Percentiles rank a stretch among this genome's conserved stretches.
phyloP scores from a whole-genome alignment of 129 eudicot species.

The Flaveria bidentis region DNA sequence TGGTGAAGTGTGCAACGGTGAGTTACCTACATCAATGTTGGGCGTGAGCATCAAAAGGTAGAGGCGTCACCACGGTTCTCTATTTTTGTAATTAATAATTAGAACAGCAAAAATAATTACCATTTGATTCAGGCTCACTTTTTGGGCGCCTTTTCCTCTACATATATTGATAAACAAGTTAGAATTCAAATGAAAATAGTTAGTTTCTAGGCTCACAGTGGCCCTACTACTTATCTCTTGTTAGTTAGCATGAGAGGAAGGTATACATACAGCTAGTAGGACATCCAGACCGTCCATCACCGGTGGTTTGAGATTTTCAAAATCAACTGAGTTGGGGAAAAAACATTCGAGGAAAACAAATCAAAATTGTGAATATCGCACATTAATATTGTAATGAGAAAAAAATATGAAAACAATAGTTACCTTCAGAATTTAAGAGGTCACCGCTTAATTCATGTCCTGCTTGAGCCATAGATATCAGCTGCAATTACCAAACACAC shows the following conservation, averaged over 20 bases:
- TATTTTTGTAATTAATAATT: background rate
- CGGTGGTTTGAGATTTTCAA: constrained; percentile 77
- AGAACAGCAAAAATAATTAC: constrained; percentile 36
- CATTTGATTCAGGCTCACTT: constrained; percentile 64
- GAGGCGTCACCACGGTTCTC: background rate
- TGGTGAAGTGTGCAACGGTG: constrained; percentile 47
- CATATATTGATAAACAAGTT: constrained; percentile 25
- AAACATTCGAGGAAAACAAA: constrained; percentile 4
- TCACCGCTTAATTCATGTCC: constrained; percentile 62
- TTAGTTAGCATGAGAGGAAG: constrained; percentile 14
- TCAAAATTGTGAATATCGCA: background rate
- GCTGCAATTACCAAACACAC: constrained; percentile 43
- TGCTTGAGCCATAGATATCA: constrained; percentile 88
- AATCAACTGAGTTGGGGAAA: constrained; percentile 51
- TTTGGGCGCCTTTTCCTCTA: constrained; percentile 64
- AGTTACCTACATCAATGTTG: constrained; percentile 44
- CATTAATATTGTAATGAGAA: background rate
- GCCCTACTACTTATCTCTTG: background rate
- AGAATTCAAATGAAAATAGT: background rate
- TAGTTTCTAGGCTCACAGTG: constrained; percentile 20
- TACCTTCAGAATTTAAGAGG: constrained; percentile 60
- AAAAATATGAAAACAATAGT: constrained; percentile 22
- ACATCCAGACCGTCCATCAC: constrained; percentile 82
- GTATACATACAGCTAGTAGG: constrained; percentile 63
- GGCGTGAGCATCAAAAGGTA: constrained; percentile 11